These are phyloP conservation scores for Aspergillus asperescens DNA, from an alignment of 495 filamentous ascomycete genomes.

Conservation along the genomic window DNA sequence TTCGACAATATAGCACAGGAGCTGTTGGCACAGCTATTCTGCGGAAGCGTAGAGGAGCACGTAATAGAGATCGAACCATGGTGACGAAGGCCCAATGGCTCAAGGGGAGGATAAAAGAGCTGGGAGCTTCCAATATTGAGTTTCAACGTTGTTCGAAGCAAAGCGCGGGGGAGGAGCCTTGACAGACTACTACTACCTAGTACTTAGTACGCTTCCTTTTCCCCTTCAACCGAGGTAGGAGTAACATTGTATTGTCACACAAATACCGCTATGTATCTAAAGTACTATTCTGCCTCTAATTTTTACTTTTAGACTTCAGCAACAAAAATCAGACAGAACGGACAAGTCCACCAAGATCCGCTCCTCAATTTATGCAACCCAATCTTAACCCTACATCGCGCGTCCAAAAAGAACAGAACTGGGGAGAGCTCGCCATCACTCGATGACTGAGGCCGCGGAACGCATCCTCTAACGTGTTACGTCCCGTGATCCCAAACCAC, in stretches of 20 bases:
- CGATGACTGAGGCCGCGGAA: conserved; percentile 2
- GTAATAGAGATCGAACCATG: conserved; percentile 8
- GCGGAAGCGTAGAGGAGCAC: not conserved
- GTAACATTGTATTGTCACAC: not conserved
- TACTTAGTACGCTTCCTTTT: no score
- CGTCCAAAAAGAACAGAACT: not conserved
- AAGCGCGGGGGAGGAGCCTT: no score
- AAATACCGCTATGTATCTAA: no score
- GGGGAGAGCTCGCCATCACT: not conserved
- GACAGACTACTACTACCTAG: no score
- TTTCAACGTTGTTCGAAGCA: not conserved
- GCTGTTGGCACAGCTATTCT: not conserved
- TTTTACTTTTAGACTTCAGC: no score
- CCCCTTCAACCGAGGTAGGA: no score
- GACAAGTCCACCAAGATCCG: no score
- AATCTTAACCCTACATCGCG: not conserved
- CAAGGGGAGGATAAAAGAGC: no score
- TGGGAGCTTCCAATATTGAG: no score
- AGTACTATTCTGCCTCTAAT: no score
- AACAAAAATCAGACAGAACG: no score
- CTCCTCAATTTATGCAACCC: not conserved
- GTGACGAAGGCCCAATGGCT: not conserved
- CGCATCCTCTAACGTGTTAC: not conserved
- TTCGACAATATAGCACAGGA: not conserved
- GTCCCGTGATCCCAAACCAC: not conserved